These are phyloP conservation scores for Hypoxylon perforatum DNA, from an alignment of 495 filamentous ascomycete genomes.

Conservation along the genomic window DNA sequence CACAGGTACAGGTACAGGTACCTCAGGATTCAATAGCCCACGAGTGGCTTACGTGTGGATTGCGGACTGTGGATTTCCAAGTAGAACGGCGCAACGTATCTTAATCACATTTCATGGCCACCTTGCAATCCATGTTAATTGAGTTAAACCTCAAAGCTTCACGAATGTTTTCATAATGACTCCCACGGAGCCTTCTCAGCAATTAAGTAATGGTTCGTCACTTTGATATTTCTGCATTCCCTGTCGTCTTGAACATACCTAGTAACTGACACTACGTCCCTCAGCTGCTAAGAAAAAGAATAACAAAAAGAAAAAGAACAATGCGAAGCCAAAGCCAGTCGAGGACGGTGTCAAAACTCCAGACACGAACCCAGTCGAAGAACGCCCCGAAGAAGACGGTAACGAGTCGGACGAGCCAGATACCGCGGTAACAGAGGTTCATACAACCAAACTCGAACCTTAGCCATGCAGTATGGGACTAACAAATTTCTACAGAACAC, in stretches of 20 bases:
- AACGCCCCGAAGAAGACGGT: slow-evolving; percentile 47
- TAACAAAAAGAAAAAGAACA: slow-evolving; percentile 75
- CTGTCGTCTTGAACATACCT: slow-evolving; percentile 9
- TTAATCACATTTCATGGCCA: slow-evolving; percentile 21
- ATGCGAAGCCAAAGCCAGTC: slow-evolving; percentile 51
- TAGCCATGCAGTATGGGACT: slow-evolving; percentile 20
- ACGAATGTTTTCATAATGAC: slow-evolving; percentile 46
- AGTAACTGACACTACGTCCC: slow-evolving; percentile 33
- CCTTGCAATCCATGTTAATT: slow-evolving; percentile 13
- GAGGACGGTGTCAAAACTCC: slow-evolving; percentile 52
- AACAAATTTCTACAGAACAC: slow-evolving; percentile 44
- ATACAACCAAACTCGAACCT: slow-evolving; percentile 4
- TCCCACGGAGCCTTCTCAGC: slow-evolving; percentile 45
- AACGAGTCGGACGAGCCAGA: slow-evolving; percentile 45
- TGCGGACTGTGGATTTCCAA: slow-evolving; percentile 19
- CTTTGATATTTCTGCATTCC: slow-evolving; percentile 4
- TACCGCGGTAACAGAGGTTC: slow-evolving; percentile 18
- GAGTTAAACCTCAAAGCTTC: slow-evolving; percentile 13
- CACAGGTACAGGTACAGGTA: slow-evolving; percentile 6
- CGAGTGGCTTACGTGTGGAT: slow-evolving; percentile 42
- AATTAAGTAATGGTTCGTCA: slow-evolving; percentile 42
- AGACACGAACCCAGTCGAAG: slow-evolving; percentile 47
- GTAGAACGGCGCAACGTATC: slow-evolving; percentile 30
- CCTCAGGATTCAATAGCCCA: slow-evolving; percentile 12
- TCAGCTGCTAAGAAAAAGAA: slow-evolving; percentile 72